Evolutionary conservation across 2,329 filamentous ascomycete genomes (phyloP), one percentile per base, ranked within the genome.

Genomic region (Cladobotryum protrusum): DNA sequence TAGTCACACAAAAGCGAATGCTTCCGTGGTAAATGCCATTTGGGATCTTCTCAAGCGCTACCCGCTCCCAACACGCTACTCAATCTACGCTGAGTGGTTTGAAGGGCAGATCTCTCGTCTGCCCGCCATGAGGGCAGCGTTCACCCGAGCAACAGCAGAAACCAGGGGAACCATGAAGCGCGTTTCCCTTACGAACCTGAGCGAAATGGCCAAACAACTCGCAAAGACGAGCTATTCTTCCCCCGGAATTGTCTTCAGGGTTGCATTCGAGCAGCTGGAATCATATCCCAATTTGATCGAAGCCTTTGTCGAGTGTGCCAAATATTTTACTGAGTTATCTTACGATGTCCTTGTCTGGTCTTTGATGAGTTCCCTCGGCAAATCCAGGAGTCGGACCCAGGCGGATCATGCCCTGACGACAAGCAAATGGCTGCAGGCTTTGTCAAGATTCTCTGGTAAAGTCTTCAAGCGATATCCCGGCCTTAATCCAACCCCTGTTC

Each of bases 301-400:
- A 54, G 89, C 89, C 5, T 89, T 99, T 54, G 91, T 97, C 13
- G 90, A 96, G 64, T 96, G 91, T 62, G 90, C 89, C 36, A 86
- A 89, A 60, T 96, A 96, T 65, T 96, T 97, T 59, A 96, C 92
- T 1, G 84, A 88, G 48, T 73, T 99, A 35, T 92, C 89, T 0
- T 96, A 96, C 64, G 93, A 99, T 66, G 88, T 96, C 32, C 75
- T 99, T 41, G 87, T 89, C 3, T 99, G 92, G 90, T 89, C 89
- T 17, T 74, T 99, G 41, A 82, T 99, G 68, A 95, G 83, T 61
- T 83, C 82, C 2, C 70, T 86, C 12, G 80, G 79, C 45, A 81
- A 82, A 56, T 75, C 78, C 47, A 74, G 82, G 60, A 84, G 81
- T 60, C 75, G 82, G 34, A 84, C 78, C 5, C 81, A 83, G 58